Evolutionary conservation across 805 yeast genomes (phyloP), one percentile per base, ranked within the genome.

Genomic region (Wickerhamiella vanderwaltii): DNA sequence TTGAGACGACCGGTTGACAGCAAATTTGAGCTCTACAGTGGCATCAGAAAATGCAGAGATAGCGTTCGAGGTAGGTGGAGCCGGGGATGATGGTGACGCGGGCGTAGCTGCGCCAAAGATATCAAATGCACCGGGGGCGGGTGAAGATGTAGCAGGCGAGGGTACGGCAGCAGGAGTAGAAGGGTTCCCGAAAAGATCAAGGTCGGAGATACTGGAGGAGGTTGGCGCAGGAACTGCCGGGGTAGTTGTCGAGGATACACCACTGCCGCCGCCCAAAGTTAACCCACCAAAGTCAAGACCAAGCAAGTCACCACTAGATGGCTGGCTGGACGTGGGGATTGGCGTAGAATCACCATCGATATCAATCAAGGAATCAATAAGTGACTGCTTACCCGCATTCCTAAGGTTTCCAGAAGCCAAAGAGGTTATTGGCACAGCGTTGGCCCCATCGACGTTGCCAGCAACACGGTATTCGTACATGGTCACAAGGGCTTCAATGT

Each of bases 401-500:
- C 34, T 41, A 19, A 39, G 31, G n/a, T 47, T 41, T 5, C 58
- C 64, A n/a, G 44, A 30, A 6, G 47, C 45, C 38, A 43, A 29
- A 18, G 43, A 30, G 19, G 65, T 55, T 16, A 73, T 73, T 39
- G 69, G 60, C 18, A 70, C 64, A 30, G 61, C 55, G 3, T 64
- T 51, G 11, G 87, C 86, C 41, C 66, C 72, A 9, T 63, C 65
- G 13, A 67, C 55, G 48, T 81, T 74, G 24, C 94, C 93, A 20
- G 67, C 60, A 55, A 75, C 76, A 54, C 85, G 65, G 17, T 75
- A 64, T 34, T 69, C 72, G 61, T 73, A 84, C 61, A 82, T 84
- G 31, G 69, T 67, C 39, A 85, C 60, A 39, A 85, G 69, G 5
- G 72, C 66, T 56, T 83, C 79, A 47, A 87, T 78, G 42, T 71